Evolutionary conservation across 1,139 yeast genomes (phyloP).

Genomic region (Geotrichum siamense): DNA sequence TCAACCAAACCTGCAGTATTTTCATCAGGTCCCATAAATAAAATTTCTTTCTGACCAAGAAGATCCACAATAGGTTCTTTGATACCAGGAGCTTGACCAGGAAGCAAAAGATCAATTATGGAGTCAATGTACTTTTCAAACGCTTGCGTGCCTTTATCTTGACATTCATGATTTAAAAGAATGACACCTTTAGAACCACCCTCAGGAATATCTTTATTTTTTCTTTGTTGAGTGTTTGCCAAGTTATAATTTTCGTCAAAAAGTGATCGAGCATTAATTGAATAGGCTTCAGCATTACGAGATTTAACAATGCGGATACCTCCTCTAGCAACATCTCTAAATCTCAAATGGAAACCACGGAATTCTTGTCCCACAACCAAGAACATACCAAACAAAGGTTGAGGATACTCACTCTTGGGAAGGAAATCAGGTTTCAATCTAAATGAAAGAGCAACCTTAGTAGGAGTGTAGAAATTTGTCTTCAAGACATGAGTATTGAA

Average conservation of each 20-base stretch:
- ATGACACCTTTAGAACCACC: constrained; percentile 99
- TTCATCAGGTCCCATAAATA: constrained; percentile 98
- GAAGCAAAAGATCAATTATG: constrained; percentile 75
- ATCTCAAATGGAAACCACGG: constrained; percentile 95
- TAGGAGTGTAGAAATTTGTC: constrained; percentile 89
- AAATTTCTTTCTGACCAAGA: constrained; percentile 75
- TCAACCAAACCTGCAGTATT: constrained; percentile 93
- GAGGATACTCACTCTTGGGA: constrained; percentile 82
- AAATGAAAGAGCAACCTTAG: constrained; percentile 92
- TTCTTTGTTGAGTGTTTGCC: constrained; percentile 93
- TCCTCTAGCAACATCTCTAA: constrained; percentile 96
- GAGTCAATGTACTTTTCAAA: constrained; percentile 92
- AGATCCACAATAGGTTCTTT: constrained; percentile 84
- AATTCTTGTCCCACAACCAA: constrained; percentile 94
- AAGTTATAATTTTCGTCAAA: constrained; percentile 95
- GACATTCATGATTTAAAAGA: constrained; percentile 67
- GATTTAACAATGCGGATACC: constrained; percentile 95
- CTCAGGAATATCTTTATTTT: constrained; percentile 97
- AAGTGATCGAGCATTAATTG: constrained; percentile 75
- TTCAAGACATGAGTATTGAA: constrained; percentile 85
- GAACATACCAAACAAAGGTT: constrained; percentile 90
- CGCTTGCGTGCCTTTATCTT: constrained; percentile 74
- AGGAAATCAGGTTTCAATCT: constrained; percentile 81
- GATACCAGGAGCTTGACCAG: constrained; percentile 62
- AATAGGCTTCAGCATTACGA: constrained; percentile 77